Base-by-base conservation (phyloP, 371 early-diverging fungal genomes). In the Haplosporangium sp. region DNA sequence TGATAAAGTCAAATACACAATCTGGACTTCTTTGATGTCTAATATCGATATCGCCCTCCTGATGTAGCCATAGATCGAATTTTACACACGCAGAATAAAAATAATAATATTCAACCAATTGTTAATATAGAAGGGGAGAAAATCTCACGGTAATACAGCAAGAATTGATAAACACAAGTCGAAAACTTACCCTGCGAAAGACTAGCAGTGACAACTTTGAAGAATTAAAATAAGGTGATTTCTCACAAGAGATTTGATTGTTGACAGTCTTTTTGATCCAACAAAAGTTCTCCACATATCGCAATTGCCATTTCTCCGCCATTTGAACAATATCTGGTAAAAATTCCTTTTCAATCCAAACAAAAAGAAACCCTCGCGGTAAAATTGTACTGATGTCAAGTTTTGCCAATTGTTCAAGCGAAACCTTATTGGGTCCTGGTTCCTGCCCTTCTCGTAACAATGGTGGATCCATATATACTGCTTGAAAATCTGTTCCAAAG, bases 231-330 rank as follows among this genome's bases (percentile, higher is more conserved):
- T 93, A 95, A 9, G 77, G 82, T 40, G 89, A 92, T 48, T 86
- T 84, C 44, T 88, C 85, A 48, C 84, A 77, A n/a, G 86, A 90
- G 61, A 96, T 94, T 63, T 89, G 88, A 77, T 97, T 96, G 83
- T 96, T 93, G 60, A 92, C 77, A 48, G 87, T 87, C 67, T 93
- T 88, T 71, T 95, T 95, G 76, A 96, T 93, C 97, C 97, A 97
- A 76, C 94, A 94, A 84, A 96, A 94, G 86, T 96, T 97, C 77
- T 97, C 97, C 2, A 96, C 96, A 69, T 97, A 97, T 67, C 94
- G 93, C 82, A 96, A 94, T n/a, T 92, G 92, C 96, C 97, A 96
- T 37, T 45, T 75, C 48, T 48, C 48, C 17, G 48, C 48, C 48
- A 48, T 48, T n/a, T 76, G 83, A 40, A 96, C 90, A 55, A 96